Evolutionary conservation across 139 green algal genomes (phyloP).

Genomic region (Chlamydomonas eustigma): DNA sequence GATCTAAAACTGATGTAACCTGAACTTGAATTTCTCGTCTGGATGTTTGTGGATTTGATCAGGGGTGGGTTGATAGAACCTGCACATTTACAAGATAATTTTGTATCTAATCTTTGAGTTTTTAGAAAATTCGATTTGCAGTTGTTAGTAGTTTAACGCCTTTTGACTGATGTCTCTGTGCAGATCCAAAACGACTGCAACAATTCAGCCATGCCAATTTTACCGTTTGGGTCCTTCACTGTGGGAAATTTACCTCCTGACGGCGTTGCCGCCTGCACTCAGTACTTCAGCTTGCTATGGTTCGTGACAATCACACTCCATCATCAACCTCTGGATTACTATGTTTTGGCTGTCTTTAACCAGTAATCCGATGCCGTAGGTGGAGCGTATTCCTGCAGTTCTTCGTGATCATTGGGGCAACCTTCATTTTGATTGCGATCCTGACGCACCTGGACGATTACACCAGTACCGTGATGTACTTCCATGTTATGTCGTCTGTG

Average conservation of each 20-base stretch:
- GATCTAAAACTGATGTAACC: too few species aligned
- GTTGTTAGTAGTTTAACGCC: too few species aligned
- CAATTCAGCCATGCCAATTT: background rate
- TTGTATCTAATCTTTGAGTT: too few species aligned
- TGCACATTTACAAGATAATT: too few species aligned
- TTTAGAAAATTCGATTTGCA: too few species aligned
- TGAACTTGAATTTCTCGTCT: too few species aligned
- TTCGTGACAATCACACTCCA: background rate
- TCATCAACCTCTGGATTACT: background rate
- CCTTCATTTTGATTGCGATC: background rate
- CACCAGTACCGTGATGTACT: background rate
- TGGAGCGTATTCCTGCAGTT: conserved; percentile 1
- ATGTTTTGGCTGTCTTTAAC: too few species aligned
- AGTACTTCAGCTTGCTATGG: background rate
- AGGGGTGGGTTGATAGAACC: too few species aligned
- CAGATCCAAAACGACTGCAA: background rate
- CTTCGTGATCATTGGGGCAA: background rate
- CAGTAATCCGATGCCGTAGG: too few species aligned
- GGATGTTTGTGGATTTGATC: too few species aligned
- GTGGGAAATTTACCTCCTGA: background rate
- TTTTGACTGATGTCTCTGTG: too few species aligned
- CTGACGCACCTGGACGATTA: background rate
- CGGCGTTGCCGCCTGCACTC: background rate
- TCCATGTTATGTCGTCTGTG: background rate
- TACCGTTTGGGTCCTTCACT: background rate